These are phyloP conservation scores for Mimosa pudica DNA, from an alignment of 306 rosid species.

Conservation along the genomic window DNA sequence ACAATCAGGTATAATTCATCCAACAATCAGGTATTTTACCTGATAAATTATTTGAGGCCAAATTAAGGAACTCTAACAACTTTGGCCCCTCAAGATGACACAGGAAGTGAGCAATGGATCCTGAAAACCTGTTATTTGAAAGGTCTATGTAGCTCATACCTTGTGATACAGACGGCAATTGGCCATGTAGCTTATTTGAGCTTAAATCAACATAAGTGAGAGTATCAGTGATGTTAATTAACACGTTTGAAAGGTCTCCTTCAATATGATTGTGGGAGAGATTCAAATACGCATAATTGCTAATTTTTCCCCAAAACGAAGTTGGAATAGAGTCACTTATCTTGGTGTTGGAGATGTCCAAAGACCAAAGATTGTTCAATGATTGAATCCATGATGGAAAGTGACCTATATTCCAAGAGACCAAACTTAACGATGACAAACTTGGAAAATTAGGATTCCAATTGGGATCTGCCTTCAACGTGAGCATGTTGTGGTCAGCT, in stretches of 20 bases:
- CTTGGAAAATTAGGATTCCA: constrained; percentile 35
- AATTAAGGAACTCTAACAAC: neutral
- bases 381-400: constrained; percentile 37
- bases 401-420: constrained; percentile 23
- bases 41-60: neutral
- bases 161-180: neutral
- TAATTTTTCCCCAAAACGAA: constrained; percentile 4
- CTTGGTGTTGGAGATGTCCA: neutral
- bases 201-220: neutral
- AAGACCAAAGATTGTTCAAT: neutral
- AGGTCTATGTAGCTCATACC: neutral
- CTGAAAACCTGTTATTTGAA: neutral
- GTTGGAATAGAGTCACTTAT: neutral
- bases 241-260: neutral
- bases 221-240: neutral
- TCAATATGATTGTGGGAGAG: constrained; percentile 30
- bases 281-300: neutral
- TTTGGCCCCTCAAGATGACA: neutral
- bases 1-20: constrained; percentile 24
- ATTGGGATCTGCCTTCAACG: neutral
- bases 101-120: constrained; percentile 6
- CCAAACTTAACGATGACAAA: accelerated
- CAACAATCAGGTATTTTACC: constrained; percentile 25
- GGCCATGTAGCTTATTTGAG: constrained; percentile 2
- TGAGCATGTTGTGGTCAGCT: neutral